These are phyloP conservation scores for Rhizophora apiculata DNA, from an alignment of 345 rosid genomes.

Conservation along the genomic window DNA sequence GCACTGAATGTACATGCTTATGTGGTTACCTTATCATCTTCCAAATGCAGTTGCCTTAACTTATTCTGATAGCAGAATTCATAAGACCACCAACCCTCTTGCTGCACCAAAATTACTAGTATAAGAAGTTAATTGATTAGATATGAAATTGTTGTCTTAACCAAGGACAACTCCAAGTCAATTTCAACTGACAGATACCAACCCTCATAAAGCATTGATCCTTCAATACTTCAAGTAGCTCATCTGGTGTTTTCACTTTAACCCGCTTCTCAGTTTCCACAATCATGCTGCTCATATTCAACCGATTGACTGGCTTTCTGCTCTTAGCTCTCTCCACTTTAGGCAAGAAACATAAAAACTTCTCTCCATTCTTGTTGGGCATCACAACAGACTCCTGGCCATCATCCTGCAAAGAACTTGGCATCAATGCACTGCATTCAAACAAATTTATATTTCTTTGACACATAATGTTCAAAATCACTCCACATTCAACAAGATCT, in stretches of 20 bases:
- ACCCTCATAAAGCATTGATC: conserved; percentile 66
- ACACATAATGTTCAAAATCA: background rate
- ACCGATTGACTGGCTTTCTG: conserved; percentile 41
- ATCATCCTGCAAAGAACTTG: conserved; percentile 47
- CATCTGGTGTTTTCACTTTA: conserved; percentile 87
- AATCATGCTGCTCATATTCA: conserved; percentile 68
- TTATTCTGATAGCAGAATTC: conserved; percentile 70
- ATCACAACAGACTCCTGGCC: conserved; percentile 70
- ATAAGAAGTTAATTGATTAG: background rate
- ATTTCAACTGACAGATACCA: conserved; percentile 16
- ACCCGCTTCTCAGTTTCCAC: conserved; percentile 66
- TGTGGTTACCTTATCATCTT: conserved; percentile 57
- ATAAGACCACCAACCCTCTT: conserved; percentile 99
- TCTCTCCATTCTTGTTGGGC: conserved; percentile 61
- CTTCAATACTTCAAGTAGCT: conserved; percentile 65
- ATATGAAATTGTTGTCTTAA: too few relatives aligned
- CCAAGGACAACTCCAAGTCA: too few relatives aligned
- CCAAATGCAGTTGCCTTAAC: conserved; percentile 67
- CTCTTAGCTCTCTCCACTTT: conserved; percentile 62
- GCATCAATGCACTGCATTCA: conserved; percentile 10
- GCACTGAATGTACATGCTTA: background rate
- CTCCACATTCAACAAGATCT: background rate
- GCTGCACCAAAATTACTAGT: conserved; percentile 44
- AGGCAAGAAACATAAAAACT: conserved; percentile 71
- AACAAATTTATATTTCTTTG: background rate